Evolutionary conservation across 345 rosid genomes (phyloP), one percentile per base, ranked within the genome.

Genomic region (Eucalyptus regnans): DNA sequence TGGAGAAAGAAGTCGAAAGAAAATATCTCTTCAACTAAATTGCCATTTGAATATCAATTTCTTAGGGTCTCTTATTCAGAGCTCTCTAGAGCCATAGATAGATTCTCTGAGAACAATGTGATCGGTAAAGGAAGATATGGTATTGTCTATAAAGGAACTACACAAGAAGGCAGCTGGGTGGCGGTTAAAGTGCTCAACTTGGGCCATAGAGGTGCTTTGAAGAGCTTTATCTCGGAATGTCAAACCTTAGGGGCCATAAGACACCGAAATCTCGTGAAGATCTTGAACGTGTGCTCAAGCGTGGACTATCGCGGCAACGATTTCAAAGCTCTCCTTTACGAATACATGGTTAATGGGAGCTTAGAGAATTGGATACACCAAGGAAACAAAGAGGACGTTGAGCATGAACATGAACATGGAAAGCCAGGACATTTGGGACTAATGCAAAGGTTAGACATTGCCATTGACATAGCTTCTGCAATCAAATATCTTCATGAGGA

Each of bases 41-140:
- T 80, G 15, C 9, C 2, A 1, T 48, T 80, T 22, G 27, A 48
- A 8, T 1, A 80, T 27, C 14, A 4, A 27, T 48, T 37, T 31
- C 7, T 2, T 0, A 80, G 6, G 50, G 86, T 80, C 48, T 80
- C 50, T 80, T 80, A 80, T 23, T 15, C 1, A 7, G 7, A 80
- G 46, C 27, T 80, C 22, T 49, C 12, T 41, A 44, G 2, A 49
- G 49, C 27, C 27, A 22, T 12, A 56, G 0, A 56, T 0, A 3
- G 62, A 22, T 56, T 56, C 12, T 22, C 29, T 56, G 0, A 56
- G 62, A 22, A 8, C 11, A 56, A 56, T 56, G 62, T 56, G 29
- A 56, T 56, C 0, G 12, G 6, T 22, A 56, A 56, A 56, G 62
- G 29, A 5, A 56, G 27, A 0, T 56, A 56, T 9, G 12, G 62